Base-by-base conservation (phyloP, 352 stramenopile species). In the Phytophthora hybrid region DNA sequence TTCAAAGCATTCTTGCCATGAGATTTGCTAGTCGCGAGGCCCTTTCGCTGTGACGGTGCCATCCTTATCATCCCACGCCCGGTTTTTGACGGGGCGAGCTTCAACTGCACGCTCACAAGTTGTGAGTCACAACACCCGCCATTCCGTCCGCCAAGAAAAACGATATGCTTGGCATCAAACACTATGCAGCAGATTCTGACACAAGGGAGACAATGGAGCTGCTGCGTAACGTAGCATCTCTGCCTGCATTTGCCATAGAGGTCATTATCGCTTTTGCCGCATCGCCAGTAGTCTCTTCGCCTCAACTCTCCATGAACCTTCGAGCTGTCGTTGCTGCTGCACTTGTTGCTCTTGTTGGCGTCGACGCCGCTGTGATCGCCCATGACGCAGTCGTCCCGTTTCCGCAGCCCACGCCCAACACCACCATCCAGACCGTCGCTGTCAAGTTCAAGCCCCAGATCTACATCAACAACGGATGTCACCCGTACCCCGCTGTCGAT, bases 351-450 rank as follows among this genome's bases (percentile, higher is more conserved):
- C 44, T 71, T 46, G 18, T 19, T 23, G 37, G 52, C 18, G 54
- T 44, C 11, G n/a, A 61, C 11, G 58, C 47, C n/a, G 58, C 67
- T 16, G 60, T 69, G 58, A 72, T 72, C 53, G 69, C 32, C 47
- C 70, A 71, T 56, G 74, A 70, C 58, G 19, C 14, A 4, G 65
- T 72, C 11, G 56, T 57, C 46, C 75, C 32, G 41, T 72, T 62
- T 34, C 46, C 65, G 4, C 47, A 72, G n/a, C 65, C 65, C 4
- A 62, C 57, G 13, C 65, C 65, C 0, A 66, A 9, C 6, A 72
- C 65, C 3, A 67, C 58, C 3, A 44, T 56, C 46, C 44, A 66
- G 47, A 59, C 46, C 1, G 31, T 47, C n/a, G 61, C 47, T 29
- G 18, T 67, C 21, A 39, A 67, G 34, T 67, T 67, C 49, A 67